A percentile compares a stretch with the other conserved stretches of the same genome.
Evolutionary conservation across 1,284 basidiomycete genomes (phyloP).

Genomic region (Phellopilus nigrolimitatus): DNA sequence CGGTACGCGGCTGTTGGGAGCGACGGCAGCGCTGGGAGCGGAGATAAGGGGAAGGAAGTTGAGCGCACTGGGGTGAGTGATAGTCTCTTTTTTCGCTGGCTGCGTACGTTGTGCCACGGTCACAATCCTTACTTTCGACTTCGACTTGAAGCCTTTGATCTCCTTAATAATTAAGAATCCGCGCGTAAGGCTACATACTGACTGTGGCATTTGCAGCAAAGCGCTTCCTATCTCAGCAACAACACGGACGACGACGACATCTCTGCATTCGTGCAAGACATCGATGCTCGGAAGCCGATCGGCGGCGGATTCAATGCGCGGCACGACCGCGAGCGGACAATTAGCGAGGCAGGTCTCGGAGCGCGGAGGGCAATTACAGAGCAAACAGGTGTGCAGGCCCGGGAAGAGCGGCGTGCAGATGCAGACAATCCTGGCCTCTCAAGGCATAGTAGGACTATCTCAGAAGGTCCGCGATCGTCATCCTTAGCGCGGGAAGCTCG

Average conservation of each 20-base stretch:
- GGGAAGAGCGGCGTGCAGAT: not conserved
- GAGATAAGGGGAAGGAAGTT: slow-evolving; percentile 31
- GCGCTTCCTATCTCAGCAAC: slow-evolving; percentile 41
- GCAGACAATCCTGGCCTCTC: not conserved
- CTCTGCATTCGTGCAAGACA: slow-evolving; percentile 68
- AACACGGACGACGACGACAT: slow-evolving; percentile 70
- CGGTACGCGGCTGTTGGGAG: slow-evolving; percentile 45
- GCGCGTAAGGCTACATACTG: not conserved
- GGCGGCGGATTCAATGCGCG: slow-evolving; percentile 11
- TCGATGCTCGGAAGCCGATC: slow-evolving; percentile 64
- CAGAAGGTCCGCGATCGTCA: slow-evolving; percentile 11
- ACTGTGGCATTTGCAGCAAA: slow-evolving; percentile 23
- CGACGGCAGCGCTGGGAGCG: slow-evolving; percentile 38
- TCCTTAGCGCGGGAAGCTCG: not conserved
- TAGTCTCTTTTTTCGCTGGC: too few species aligned
- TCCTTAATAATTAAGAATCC: not conserved
- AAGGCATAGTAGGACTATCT: slow-evolving; percentile 12
- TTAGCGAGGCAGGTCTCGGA: slow-evolving; percentile 13
- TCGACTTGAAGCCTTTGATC: not conserved
- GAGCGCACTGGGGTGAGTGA: slow-evolving; percentile 33
- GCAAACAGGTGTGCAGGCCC: not conserved
- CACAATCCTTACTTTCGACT: not conserved
- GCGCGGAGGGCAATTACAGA: slow-evolving; percentile 2
- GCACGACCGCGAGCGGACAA: slow-evolving; percentile 18
- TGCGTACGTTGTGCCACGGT: not conserved